Conservation (phyloP, 805 yeast genomes). For the Sugiyamaella marilandica region DNA sequence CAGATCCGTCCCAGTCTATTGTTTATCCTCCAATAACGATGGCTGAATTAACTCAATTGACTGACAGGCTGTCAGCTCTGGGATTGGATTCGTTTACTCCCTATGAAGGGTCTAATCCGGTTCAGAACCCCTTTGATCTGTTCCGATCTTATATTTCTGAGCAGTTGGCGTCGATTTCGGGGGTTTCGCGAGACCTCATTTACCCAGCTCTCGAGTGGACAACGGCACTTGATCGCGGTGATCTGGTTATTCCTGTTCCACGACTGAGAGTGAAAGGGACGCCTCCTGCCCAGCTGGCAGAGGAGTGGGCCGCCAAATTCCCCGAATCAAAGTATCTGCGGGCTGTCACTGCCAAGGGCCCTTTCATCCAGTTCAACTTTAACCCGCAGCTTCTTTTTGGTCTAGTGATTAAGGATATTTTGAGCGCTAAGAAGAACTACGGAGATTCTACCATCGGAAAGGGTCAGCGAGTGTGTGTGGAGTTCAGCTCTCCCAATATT, state of each 20-base stretch:
- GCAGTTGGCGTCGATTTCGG: constrained; percentile 68
- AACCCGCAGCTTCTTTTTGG: constrained; percentile 60
- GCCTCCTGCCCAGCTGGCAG: constrained; percentile 69
- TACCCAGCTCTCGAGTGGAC: constrained; percentile 88
- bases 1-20: neutral
- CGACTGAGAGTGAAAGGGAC: constrained; percentile 81
- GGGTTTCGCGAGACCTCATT: constrained; percentile 63
- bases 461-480: constrained; percentile 69
- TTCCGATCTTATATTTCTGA: constrained; percentile 84
- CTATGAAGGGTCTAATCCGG: constrained; percentile 60
- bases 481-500: constrained; percentile 95
- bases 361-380: constrained; percentile 86
- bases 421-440: constrained; percentile 53
- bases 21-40: constrained; percentile 15
- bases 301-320: constrained; percentile 73
- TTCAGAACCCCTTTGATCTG: constrained; percentile 74
- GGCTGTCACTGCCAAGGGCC: constrained; percentile 78
- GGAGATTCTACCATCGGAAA: constrained; percentile 74
- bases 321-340: constrained; percentile 65
- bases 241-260: constrained; percentile 86
- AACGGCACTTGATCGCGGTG: constrained; percentile 82
- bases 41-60: constrained; percentile 16
- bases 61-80: constrained; percentile 14
- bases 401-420: constrained; percentile 64
- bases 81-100: constrained; percentile 20